phyloP scores from a whole-genome alignment of 306 rosid species.

The Gleditsia sinensis region DNA sequence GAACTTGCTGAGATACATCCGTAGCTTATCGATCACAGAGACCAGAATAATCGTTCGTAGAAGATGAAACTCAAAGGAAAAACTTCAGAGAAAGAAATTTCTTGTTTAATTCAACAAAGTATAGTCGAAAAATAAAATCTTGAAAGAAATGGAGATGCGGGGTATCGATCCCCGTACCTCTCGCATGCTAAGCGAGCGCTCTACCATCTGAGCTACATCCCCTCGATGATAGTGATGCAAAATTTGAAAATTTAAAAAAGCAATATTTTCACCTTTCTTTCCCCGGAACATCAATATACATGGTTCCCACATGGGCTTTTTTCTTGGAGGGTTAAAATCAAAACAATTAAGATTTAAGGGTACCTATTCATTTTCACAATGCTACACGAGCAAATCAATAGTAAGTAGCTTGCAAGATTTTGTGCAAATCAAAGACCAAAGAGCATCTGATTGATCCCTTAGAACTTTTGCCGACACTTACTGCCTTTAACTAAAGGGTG shows the following conservation, averaged over 20 bases:
- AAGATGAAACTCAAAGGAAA: background rate
- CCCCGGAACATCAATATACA: no score
- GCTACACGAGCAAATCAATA: background rate
- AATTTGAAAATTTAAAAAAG: no score
- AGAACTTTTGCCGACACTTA: constrained; percentile 45
- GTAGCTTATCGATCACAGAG: background rate
- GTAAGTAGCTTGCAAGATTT: background rate
- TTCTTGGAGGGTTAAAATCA: background rate
- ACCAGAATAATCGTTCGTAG: constrained; percentile 1
- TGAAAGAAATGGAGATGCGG: constrained; percentile 67
- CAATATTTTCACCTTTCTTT: no score
- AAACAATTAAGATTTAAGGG: background rate
- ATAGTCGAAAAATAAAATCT: background rate
- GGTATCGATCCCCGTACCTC: constrained; percentile 76
- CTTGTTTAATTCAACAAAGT: background rate
- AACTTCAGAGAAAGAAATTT: background rate
- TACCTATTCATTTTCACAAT: background rate
- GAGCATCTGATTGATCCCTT: constrained; percentile 14
- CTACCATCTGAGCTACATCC: constrained; percentile 91
- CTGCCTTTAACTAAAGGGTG: constrained; percentile 24
- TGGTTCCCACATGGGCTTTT: background rate
- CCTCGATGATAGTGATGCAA: no score
- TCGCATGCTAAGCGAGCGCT: constrained; percentile 85
- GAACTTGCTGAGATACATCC: background rate
- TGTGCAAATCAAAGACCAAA: constrained; percentile 16